A percentile compares a stretch with the other conserved stretches of the same genome.
Conservation (phyloP, 352 stramenopile species). For the Globisporangium orthogonon region DNA sequence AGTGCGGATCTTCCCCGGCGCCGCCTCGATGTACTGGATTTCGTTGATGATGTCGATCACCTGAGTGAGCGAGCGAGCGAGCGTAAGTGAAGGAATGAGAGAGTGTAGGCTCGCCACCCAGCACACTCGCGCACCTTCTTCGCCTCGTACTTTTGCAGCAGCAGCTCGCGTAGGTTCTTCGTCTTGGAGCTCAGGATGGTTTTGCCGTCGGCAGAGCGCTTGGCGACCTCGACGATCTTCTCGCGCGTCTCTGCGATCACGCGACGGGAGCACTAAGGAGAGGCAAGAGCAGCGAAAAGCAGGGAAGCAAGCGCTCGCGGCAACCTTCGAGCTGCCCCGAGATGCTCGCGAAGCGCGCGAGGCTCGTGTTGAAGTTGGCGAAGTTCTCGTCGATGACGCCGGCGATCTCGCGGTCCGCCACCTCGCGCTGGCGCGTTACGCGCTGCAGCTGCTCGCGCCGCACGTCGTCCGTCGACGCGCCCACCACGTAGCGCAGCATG, state of each 20-base stretch:
- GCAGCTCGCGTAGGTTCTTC: constrained; percentile 70
- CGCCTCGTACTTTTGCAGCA: constrained; percentile 78
- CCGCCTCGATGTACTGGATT: constrained; percentile 76
- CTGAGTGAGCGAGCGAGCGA: constrained; percentile 7
- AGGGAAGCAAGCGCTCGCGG: no score
- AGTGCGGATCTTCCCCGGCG: constrained; percentile 52
- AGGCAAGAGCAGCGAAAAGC: no score
- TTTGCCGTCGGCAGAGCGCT: constrained; percentile 66
- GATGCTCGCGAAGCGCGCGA: constrained; percentile 71
- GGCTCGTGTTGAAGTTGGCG: constrained; percentile 80
- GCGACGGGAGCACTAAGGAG: no score
- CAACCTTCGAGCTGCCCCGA: constrained; percentile 73
- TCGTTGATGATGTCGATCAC: constrained; percentile 81
- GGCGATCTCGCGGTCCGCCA: constrained; percentile 75
- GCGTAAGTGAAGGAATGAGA: background rate
- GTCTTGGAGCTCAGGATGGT: constrained; percentile 81
- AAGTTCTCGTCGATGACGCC: constrained; percentile 82
- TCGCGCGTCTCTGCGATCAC: constrained; percentile 45
- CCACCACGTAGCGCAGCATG: constrained; percentile 75
- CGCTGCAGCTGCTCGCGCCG: constrained; percentile 63
- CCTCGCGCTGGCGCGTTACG: constrained; percentile 43
- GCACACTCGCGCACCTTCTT: constrained; percentile 39
- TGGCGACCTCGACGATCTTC: constrained; percentile 62
- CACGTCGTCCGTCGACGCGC: constrained; percentile 57
- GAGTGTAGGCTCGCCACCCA: no score